phyloP scores from a whole-genome alignment of 371 early-diverging fungal species.

The Rozella allomycis region DNA sequence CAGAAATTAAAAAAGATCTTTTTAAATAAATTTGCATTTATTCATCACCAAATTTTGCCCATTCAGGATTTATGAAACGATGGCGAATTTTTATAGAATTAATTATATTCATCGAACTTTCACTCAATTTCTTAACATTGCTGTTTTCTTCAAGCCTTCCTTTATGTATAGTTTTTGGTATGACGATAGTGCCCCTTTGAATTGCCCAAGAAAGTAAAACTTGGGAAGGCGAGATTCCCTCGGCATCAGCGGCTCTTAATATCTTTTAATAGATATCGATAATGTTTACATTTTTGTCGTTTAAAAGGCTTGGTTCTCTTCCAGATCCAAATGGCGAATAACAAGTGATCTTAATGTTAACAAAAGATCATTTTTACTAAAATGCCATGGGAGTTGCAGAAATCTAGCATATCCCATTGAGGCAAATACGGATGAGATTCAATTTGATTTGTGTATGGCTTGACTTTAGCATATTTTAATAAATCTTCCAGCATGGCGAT shows the following conservation, averaged over 20 bases:
- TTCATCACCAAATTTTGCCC: too few relatives aligned
- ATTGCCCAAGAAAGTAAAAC: slow-evolving; percentile 17
- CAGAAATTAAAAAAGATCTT: too few relatives aligned
- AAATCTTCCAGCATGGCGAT: slow-evolving; percentile 31
- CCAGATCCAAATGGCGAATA: slow-evolving; percentile 83
- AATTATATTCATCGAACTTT: too few relatives aligned
- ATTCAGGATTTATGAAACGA: too few relatives aligned
- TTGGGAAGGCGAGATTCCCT: slow-evolving; percentile 22
- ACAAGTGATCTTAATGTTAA: slow-evolving; percentile 53
- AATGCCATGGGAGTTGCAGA: slow-evolving; percentile 22
- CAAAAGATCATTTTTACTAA: too few relatives aligned
- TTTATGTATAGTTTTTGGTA: slow-evolving; percentile 36
- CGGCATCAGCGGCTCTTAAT: too few relatives aligned
- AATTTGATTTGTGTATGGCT: slow-evolving; percentile 50
- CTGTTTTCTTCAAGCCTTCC: slow-evolving; percentile 28
- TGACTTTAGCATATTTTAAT: slow-evolving; percentile 27
- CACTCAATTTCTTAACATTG: too few relatives aligned
- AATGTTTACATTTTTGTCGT: too few relatives aligned
- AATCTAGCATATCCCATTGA: slow-evolving; percentile 19
- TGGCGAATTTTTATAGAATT: too few relatives aligned
- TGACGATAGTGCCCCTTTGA: slow-evolving; percentile 23
- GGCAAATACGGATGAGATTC: slow-evolving; percentile 31
- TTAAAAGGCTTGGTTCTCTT: slow-evolving; percentile 25
- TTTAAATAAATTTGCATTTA: too few relatives aligned
- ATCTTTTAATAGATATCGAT: too few relatives aligned